These are phyloP conservation scores for Penicillium sp. DNA, from an alignment of 2,329 filamentous ascomycete genomes.

Conservation along the genomic window DNA sequence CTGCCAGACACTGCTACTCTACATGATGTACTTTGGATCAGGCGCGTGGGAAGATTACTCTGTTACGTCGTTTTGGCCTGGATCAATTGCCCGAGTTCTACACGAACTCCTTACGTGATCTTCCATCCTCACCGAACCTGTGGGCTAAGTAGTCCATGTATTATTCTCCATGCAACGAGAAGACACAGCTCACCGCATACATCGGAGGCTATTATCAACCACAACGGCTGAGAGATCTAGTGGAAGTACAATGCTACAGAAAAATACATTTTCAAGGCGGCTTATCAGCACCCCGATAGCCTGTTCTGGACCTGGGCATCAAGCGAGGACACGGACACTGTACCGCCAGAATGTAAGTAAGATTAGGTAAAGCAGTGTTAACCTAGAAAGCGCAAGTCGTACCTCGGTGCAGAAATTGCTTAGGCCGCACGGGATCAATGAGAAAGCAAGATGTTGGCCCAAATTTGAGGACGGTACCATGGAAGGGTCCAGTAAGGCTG, in stretches of 20 bases:
- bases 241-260: conserved; percentile 46
- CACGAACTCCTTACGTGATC: too few relatives aligned
- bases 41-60: conserved; percentile 38
- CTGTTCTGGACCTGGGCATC: conserved; percentile 50
- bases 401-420: background rate
- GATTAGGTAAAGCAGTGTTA: too few relatives aligned
- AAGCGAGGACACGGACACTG: conserved; percentile 40
- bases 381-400: too few relatives aligned
- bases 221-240: conserved; percentile 26
- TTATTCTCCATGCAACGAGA: conserved; percentile 43
- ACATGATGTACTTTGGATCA: conserved; percentile 39
- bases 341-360: conserved; percentile 33
- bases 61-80: conserved; percentile 27
- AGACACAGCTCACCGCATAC: conserved; percentile 39
- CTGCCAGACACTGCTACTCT: conserved; percentile 44
- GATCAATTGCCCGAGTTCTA: too few relatives aligned
- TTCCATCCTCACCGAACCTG: conserved; percentile 36
- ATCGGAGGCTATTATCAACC: conserved; percentile 51
- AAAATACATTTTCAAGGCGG: conserved; percentile 40
- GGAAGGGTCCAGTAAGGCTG: background rate
- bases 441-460: background rate
- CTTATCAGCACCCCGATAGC: conserved; percentile 29
- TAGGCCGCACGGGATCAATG: background rate
- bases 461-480: background rate
- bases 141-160: conserved; percentile 45